Percentiles rank a stretch among this genome's conserved stretches.
phyloP scores from a whole-genome alignment of 352 stramenopile genomes.

The Labyrinthula sp. region DNA sequence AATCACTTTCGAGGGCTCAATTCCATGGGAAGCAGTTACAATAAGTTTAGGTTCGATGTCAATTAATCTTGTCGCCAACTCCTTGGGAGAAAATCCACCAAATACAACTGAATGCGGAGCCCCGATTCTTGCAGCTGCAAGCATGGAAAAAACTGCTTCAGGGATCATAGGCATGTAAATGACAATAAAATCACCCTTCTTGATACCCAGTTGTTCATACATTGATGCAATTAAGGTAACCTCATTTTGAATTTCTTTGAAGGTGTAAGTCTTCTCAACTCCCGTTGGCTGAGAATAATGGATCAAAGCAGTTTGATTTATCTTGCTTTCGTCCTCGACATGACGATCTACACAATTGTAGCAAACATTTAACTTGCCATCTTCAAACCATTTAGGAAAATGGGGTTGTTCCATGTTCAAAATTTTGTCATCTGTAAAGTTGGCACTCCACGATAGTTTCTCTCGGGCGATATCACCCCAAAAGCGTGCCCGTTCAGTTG shows the following conservation, averaged over 20 bases:
- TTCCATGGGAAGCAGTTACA: constrained; percentile 46
- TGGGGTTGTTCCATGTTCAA: constrained; percentile 5
- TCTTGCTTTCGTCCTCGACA: constrained; percentile 6
- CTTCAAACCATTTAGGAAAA: constrained; percentile 19
- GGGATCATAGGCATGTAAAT: constrained; percentile 89
- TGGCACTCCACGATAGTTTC: too few species aligned
- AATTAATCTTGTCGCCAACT: constrained; percentile 55
- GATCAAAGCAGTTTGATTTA: constrained; percentile 17
- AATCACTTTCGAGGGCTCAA: constrained; percentile 49
- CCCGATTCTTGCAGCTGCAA: constrained; percentile 65
- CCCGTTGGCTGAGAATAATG: constrained; percentile 39
- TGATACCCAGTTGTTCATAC: constrained; percentile 41
- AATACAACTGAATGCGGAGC: constrained; percentile 71
- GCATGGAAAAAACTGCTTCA: constrained; percentile 66
- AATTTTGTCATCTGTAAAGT: too few species aligned
- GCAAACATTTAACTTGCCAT: constrained; percentile 22
- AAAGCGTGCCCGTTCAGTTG: too few species aligned
- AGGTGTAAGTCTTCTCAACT: constrained; percentile 47
- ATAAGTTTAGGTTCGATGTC: constrained; percentile 53
- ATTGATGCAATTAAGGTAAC: constrained; percentile 45
- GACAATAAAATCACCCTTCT: constrained; percentile 45
- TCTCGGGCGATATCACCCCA: too few species aligned
- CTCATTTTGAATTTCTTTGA: constrained; percentile 47
- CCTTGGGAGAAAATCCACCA: constrained; percentile 54
- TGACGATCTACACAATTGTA: constrained; percentile 20